A percentile compares a stretch with the other conserved stretches of the same genome.
phyloP scores from a whole-genome alignment of 2,329 filamentous ascomycete species.

The Colletotrichum simmondsii region DNA sequence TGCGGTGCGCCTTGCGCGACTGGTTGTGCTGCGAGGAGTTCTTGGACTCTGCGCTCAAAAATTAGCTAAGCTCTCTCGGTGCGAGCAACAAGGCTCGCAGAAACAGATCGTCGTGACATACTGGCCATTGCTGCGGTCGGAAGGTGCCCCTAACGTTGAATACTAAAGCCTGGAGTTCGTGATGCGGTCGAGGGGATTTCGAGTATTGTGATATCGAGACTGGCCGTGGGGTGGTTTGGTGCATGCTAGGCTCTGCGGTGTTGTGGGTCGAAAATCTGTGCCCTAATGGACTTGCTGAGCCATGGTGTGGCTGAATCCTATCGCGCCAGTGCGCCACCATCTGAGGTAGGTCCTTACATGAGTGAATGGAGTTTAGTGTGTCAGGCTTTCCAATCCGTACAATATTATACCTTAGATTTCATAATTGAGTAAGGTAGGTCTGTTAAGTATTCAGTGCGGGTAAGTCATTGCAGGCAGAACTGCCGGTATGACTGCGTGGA shows the following conservation, averaged over 20 bases:
- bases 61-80: slow-evolving; percentile 7
- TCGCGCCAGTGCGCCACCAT: not conserved
- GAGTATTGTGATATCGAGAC: slow-evolving; percentile 19
- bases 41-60: slow-evolving; percentile 83
- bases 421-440: no score
- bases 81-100: slow-evolving; percentile 39
- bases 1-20: slow-evolving; percentile 98
- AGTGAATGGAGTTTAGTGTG: no score
- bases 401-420: no score
- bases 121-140: slow-evolving; percentile 52
- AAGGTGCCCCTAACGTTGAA: slow-evolving; percentile 30
- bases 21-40: slow-evolving; percentile 99
- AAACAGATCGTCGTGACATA: slow-evolving; percentile 39
- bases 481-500: no score
- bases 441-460: no score
- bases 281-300: slow-evolving; percentile 34
- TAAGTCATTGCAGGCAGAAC: no score
- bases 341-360: no score
- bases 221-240: slow-evolving; percentile 19
- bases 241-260: slow-evolving; percentile 9
- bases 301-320: not conserved
- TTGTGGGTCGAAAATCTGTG: slow-evolving; percentile 36
- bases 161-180: slow-evolving; percentile 22
- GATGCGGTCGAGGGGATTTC: slow-evolving; percentile 11
- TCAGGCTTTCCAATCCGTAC: no score